Evolutionary conservation across 2,329 filamentous ascomycete species (phyloP).

Genomic region (Penicillium sp.): DNA sequence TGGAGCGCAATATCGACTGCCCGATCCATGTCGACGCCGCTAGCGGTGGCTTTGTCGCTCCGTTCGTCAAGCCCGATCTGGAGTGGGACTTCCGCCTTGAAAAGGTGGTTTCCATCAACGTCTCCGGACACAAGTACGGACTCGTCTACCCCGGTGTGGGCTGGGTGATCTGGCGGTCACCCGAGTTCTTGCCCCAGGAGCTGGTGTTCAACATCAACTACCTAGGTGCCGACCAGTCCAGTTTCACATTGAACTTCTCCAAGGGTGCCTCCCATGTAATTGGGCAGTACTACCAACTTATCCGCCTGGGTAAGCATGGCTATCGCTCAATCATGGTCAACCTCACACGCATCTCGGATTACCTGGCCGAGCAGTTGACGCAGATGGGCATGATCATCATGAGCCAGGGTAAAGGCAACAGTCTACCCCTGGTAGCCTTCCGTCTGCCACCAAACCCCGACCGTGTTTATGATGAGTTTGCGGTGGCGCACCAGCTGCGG

Average conservation of each 20-base stretch:
- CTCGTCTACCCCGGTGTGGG: constrained; percentile 87
- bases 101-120: constrained; percentile 90
- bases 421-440: constrained; percentile 89
- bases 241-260: constrained; percentile 96
- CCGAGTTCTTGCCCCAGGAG: constrained; percentile 82
- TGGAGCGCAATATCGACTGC: constrained; percentile 72
- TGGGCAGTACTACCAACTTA: constrained; percentile 96
- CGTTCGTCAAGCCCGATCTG: constrained; percentile 81
- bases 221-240: constrained; percentile 90
- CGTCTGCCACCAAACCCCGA: constrained; percentile 63
- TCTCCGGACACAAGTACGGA: constrained; percentile 87
- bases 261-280: constrained; percentile 94
- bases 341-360: constrained; percentile 85
- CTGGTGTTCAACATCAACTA: constrained; percentile 99
- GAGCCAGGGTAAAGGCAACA: constrained; percentile 74
- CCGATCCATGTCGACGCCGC: constrained; percentile 95
- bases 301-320: constrained; percentile 88
- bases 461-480: constrained; percentile 71
- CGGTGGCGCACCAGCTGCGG: constrained; percentile 80
- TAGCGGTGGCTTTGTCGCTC: constrained; percentile 87
- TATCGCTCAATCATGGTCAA: constrained; percentile 95
- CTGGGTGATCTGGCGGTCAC: constrained; percentile 86
- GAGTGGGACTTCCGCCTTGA: constrained; percentile 91
- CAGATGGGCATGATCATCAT: constrained; percentile 83
- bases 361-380: constrained; percentile 73